Percentiles rank a stretch among this genome's conserved stretches.
Evolutionary conservation across 345 rosid genomes (phyloP).

Genomic region (Corchorus capsularis): DNA sequence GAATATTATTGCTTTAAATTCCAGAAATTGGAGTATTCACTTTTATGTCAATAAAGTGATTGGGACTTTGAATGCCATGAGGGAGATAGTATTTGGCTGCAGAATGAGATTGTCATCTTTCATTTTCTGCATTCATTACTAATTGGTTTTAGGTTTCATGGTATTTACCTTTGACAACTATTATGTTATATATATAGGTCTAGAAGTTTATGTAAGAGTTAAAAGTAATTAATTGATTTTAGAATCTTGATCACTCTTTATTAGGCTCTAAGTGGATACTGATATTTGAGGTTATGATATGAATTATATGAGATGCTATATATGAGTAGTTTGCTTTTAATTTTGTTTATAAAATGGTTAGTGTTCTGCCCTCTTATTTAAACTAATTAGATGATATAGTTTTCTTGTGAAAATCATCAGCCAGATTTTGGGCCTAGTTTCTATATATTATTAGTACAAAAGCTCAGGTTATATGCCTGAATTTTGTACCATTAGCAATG

Average conservation of each 20-base stretch:
- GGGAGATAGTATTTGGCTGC: not conserved
- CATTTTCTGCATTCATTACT: not conserved
- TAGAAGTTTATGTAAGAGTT: too few species aligned
- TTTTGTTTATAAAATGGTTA: too few species aligned
- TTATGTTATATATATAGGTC: not conserved
- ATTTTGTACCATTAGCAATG: not conserved
- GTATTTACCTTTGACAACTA: not conserved
- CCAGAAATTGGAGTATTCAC: too few species aligned
- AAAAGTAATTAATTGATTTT: not conserved
- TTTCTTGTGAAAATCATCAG: not conserved
- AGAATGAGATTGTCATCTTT: not conserved
- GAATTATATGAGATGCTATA: too few species aligned
- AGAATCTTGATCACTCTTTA: not conserved
- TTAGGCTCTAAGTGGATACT: not conserved
- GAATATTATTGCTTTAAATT: not conserved
- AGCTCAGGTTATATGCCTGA: not conserved
- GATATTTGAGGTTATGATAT: not conserved
- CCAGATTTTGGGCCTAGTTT: not conserved
- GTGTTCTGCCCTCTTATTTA: not conserved
- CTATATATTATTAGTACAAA: not conserved
- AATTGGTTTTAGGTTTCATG: not conserved
- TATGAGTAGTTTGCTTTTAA: too few species aligned
- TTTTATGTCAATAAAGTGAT: too few species aligned
- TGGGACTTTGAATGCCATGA: not conserved
- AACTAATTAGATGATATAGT: not conserved